Percentiles rank a stretch among this genome's conserved stretches.
Conservation (phyloP, 208 protist genomes). For the Leishmania turanica region DNA sequence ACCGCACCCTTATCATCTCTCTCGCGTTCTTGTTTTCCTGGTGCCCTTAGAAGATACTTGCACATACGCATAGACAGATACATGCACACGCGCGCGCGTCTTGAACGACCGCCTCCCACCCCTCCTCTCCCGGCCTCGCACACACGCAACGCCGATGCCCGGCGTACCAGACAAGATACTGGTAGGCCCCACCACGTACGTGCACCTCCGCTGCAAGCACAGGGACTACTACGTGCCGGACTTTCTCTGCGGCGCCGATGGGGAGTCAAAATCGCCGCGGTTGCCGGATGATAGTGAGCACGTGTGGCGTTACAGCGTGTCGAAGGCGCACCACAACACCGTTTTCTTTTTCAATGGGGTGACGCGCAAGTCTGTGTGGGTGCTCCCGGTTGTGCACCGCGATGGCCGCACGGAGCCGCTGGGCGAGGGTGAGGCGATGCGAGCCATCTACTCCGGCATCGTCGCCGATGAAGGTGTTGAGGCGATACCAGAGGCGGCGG, state of each 20-base stretch:
- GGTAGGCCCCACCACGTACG: constrained; percentile 56
- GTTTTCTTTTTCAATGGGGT: constrained; percentile 66
- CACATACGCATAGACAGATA: background rate
- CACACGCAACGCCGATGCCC: constrained; percentile 5
- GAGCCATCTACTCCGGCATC: constrained; percentile 5
- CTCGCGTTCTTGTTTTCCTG: background rate
- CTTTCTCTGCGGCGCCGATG: constrained; percentile 13
- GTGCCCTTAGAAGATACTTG: background rate
- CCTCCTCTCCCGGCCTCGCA: background rate
- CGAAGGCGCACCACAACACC: constrained; percentile 50
- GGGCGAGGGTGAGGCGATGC: constrained; percentile 28
- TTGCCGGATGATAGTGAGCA: constrained; percentile 25
- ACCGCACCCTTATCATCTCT: background rate
- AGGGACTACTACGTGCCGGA: constrained; percentile 60
- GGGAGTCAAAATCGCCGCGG: background rate
- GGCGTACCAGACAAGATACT: constrained; percentile 49
- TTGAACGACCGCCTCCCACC: background rate
- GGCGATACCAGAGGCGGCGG: background rate
- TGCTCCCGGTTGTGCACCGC: constrained; percentile 50
- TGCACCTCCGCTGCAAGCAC: constrained; percentile 40
- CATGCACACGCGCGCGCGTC: background rate
- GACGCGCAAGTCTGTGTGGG: constrained; percentile 52
- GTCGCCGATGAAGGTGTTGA: background rate
- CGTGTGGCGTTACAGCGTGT: constrained; percentile 61
- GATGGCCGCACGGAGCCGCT: constrained; percentile 31